These are phyloP conservation scores for Entophlyctis helioformis DNA, from an alignment of 192 early-diverging fungal species.

Conservation along the genomic window DNA sequence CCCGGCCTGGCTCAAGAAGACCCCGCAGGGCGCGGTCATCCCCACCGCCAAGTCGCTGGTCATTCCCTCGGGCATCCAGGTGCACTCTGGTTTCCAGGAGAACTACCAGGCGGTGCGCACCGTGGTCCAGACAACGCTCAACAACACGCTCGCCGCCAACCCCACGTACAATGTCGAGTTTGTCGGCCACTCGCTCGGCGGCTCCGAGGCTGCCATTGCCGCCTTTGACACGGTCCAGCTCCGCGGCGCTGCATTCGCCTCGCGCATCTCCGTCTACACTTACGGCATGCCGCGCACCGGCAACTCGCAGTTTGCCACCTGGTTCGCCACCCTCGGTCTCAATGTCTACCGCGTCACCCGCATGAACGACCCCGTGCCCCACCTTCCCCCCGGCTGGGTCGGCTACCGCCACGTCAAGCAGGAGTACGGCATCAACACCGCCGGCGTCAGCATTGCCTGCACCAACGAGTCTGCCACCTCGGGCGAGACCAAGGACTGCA, in stretches of 20 bases:
- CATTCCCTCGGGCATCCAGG: not conserved
- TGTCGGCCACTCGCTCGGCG: slow-evolving; percentile 11
- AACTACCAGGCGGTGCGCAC: not conserved
- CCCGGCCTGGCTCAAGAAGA: too few species aligned
- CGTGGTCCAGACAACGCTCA: not conserved
- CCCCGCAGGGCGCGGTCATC: too few species aligned
- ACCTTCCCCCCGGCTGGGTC: slow-evolving; percentile 10
- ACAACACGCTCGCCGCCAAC: not conserved
- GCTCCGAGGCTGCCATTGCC: slow-evolving; percentile 2
- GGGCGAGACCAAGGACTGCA: too few species aligned
- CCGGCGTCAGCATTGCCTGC: too few species aligned
- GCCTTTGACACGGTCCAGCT: slow-evolving; percentile 1
- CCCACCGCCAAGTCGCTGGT: too few species aligned
- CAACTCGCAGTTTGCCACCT: slow-evolving; percentile 1
- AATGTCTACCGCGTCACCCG: slow-evolving; percentile 2
- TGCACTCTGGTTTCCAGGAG: not conserved
- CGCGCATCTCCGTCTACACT: slow-evolving; percentile 1
- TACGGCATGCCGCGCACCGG: slow-evolving; percentile 6
- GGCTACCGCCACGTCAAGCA: slow-evolving; percentile 1
- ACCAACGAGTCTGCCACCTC: too few species aligned
- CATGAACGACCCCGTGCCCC: slow-evolving; percentile 4
- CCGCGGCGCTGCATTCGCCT: not conserved
- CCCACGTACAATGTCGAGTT: slow-evolving; percentile 7
- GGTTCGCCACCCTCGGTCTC: not conserved
- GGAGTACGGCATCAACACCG: too few species aligned